These are phyloP conservation scores for Rasamsonia emersonii DNA, from an alignment of 2,329 filamentous ascomycete genomes.

Conservation along the genomic window DNA sequence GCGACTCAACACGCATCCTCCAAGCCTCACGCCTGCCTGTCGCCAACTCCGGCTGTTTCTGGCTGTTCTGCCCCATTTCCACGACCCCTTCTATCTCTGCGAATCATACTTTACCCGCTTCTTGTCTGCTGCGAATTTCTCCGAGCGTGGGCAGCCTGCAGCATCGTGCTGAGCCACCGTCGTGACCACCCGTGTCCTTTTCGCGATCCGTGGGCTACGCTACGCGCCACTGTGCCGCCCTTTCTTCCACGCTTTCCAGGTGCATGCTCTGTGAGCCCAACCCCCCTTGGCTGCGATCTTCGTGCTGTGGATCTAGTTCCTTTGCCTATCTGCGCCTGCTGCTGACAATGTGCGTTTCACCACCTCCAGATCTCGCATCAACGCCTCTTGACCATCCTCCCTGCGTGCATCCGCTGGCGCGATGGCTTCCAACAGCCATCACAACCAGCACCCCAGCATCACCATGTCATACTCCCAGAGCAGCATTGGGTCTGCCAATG, in stretches of 20 bases:
- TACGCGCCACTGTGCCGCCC: conserved; percentile 23
- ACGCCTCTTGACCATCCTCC: conserved; percentile 4
- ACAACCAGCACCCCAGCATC: conserved; percentile 18
- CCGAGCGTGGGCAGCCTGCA: too few relatives aligned
- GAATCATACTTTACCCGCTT: too few relatives aligned
- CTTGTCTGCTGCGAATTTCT: not conserved
- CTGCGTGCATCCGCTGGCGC: conserved; percentile 5
- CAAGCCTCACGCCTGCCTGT: not conserved
- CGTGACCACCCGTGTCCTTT: conserved; percentile 18
- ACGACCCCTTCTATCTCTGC: not conserved
- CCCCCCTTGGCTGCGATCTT: too few relatives aligned
- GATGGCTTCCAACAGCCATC: conserved; percentile 25
- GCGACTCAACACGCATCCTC: conserved; percentile 13
- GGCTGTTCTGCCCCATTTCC: not conserved
- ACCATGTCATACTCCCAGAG: conserved; percentile 33
- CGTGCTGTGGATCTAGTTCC: conserved; percentile 1
- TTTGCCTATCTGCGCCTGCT: not conserved
- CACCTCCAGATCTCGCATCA: conserved; percentile 1
- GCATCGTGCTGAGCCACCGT: too few relatives aligned
- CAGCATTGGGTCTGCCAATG: conserved; percentile 30
- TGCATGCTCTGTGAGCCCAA: too few relatives aligned
- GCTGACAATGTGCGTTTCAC: conserved; percentile 6
- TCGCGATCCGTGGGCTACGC: conserved; percentile 15
- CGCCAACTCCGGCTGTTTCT: not conserved
- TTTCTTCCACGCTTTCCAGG: too few relatives aligned